Evolutionary conservation across 306 rosid genomes (phyloP), one percentile per base, ranked within the genome.

Genomic region (Geum urbanum): DNA sequence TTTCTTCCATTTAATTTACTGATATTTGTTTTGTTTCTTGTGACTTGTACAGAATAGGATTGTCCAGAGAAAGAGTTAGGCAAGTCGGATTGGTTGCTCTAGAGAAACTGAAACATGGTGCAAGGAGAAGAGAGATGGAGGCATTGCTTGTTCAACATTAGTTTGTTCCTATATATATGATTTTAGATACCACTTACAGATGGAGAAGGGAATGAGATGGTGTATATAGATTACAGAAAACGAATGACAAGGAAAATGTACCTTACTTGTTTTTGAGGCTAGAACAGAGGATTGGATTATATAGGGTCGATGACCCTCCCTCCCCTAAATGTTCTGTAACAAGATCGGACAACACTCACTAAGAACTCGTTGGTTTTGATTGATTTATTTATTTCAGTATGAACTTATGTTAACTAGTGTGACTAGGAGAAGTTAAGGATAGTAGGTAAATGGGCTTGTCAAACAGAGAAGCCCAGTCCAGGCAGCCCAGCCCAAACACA

Each of bases 61-160:
- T 94, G 88, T 94, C 99, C 52, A 88, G 99, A 84, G 99, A 94
- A 77, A 86, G 99, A 79, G 97, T 91, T 32, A 80, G 99, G 82
- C 99, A 94, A 79, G 96, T 94, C 48, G 99, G 99, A 80, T 91
- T 94, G 40, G 96, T 94, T 82, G 96, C 99, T n/a, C 64, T 91
- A 79, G 96, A 94, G 96, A 94, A 94, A 79, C 96, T 94, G 78
- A 94, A 94, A 71, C 91, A 87, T 54, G 95, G 84, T 9, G 99
- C 99, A 1, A 89, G 90, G 79, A 94, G 72, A 63, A 80, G 49
- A 67, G 73, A 82, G 73, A 78, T 94, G 92, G 97, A 91, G 68
- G 95, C 97, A 74, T 80, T 94, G 99, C 89, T 94, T 22, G 58
- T 87, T 63, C 78, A 87, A 65, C 90, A 86, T 46, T 94, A 79